These are phyloP conservation scores for Chaetomiaceae sp. DNA, from an alignment of 2,329 filamentous ascomycete species.

Conservation along the genomic window DNA sequence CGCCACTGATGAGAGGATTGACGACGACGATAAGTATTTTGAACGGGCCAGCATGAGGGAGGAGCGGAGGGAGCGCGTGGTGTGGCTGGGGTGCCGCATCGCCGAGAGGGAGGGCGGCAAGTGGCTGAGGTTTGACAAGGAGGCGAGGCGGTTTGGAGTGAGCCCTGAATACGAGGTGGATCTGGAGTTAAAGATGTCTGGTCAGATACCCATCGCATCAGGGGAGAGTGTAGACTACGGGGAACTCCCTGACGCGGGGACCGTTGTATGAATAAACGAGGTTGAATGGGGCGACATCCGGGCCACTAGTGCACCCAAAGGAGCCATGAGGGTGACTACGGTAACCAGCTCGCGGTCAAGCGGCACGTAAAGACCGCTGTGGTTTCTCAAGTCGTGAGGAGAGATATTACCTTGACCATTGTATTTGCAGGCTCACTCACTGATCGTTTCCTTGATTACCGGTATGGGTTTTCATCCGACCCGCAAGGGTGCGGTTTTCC, in stretches of 20 bases:
- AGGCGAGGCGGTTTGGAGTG: conserved; percentile 38
- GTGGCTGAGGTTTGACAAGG: conserved; percentile 44
- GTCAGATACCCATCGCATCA: background rate
- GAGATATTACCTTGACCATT: no score
- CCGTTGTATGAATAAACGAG: conserved; percentile 5
- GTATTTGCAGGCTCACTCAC: no score
- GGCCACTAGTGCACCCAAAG: no score
- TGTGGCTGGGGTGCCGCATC: conserved; percentile 53
- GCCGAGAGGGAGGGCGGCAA: conserved; percentile 32
- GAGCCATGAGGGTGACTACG: no score
- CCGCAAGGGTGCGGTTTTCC: no score
- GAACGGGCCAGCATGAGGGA: conserved; percentile 56
- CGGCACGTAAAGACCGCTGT: no score
- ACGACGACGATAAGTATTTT: conserved; percentile 64
- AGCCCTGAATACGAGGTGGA: conserved; percentile 36
- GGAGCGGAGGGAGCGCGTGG: conserved; percentile 52
- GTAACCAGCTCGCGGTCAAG: no score
- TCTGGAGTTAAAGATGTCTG: conserved; percentile 21
- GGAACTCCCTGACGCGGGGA: conserved; percentile 24
- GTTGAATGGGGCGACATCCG: no score
- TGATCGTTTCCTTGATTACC: no score
- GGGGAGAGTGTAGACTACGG: conserved; percentile 21
- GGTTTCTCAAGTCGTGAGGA: no score
- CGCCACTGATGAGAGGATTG: conserved; percentile 43
- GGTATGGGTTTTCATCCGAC: no score